Conservation (phyloP, 2,329 filamentous ascomycete genomes). For the Colletotrichum graminicola region DNA sequence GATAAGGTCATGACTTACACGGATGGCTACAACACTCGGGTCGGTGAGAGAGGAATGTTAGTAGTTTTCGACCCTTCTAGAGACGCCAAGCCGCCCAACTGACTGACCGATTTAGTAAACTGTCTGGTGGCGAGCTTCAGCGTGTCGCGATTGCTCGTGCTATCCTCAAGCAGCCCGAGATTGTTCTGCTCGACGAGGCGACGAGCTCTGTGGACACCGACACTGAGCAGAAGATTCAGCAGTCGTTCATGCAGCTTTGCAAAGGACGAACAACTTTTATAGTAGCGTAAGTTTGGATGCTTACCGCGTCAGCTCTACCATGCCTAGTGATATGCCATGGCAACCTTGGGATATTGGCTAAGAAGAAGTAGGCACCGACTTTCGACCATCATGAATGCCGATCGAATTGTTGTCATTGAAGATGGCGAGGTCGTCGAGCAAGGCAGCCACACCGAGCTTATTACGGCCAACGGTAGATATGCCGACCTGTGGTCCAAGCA, state of each 20-base stretch:
- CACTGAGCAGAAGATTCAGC: slow-evolving; percentile 75
- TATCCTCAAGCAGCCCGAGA: slow-evolving; percentile 78
- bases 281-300: slow-evolving; percentile 64
- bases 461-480: slow-evolving; percentile 71
- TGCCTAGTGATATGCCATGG: not conserved
- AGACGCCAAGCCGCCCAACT: slow-evolving; percentile 33
- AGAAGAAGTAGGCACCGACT: slow-evolving; percentile 67
- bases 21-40: slow-evolving; percentile 63
- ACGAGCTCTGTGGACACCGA: slow-evolving; percentile 82
- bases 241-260: slow-evolving; percentile 69
- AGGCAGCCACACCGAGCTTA: slow-evolving; percentile 70
- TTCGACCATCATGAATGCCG: slow-evolving; percentile 78
- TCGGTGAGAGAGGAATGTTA: slow-evolving; percentile 64
- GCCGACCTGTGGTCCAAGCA: slow-evolving; percentile 75
- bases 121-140: slow-evolving; percentile 76
- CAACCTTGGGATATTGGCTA: not conserved
- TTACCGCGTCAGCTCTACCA: no score
- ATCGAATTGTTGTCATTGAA: slow-evolving; percentile 74
- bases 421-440: slow-evolving; percentile 73
- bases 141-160: slow-evolving; percentile 78
- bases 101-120: slow-evolving; percentile 58
- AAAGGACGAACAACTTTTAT: slow-evolving; percentile 75
- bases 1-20: slow-evolving; percentile 68
- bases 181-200: slow-evolving; percentile 83
- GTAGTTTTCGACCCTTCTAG: slow-evolving; percentile 35